Conservation (phyloP, 352 stramenopile species). For the Pythium rhizo-oryzae region DNA sequence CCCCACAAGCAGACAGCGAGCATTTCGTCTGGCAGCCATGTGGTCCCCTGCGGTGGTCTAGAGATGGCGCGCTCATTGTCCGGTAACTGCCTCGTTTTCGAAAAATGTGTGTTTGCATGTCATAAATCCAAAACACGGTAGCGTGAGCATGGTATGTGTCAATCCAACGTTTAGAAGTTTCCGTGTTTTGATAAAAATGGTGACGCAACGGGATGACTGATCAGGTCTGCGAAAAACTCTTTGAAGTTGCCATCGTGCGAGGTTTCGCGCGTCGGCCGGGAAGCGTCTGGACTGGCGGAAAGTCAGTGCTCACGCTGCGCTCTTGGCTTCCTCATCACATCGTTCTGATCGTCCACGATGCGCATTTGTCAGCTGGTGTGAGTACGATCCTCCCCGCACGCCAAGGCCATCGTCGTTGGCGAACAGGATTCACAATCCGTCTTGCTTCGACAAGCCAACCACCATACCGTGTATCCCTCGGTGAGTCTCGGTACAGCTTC, state of each 20-base stretch:
- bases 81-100: no score
- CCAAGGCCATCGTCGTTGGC: background rate
- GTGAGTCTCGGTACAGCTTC: background rate
- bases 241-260: conserved; percentile 3
- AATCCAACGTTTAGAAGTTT: no score
- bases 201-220: no score
- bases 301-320: background rate
- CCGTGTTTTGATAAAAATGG: no score
- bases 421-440: background rate
- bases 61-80: no score
- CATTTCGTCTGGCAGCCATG: background rate
- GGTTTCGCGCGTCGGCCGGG: background rate
- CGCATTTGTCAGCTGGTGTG: background rate
- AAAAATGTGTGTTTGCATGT: no score
- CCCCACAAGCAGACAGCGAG: background rate
- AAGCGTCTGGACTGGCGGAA: conserved; percentile 4
- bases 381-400: background rate
- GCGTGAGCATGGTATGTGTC: no score
- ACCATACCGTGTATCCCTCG: background rate
- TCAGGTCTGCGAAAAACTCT: conserved; percentile 1
- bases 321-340: background rate
- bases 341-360: background rate
- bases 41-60: background rate
- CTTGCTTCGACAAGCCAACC: background rate
- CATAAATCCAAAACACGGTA: no score